These are phyloP conservation scores for Heracleum sosnowskyi DNA, from an alignment of 129 eudicot genomes.

Conservation along the genomic window DNA sequence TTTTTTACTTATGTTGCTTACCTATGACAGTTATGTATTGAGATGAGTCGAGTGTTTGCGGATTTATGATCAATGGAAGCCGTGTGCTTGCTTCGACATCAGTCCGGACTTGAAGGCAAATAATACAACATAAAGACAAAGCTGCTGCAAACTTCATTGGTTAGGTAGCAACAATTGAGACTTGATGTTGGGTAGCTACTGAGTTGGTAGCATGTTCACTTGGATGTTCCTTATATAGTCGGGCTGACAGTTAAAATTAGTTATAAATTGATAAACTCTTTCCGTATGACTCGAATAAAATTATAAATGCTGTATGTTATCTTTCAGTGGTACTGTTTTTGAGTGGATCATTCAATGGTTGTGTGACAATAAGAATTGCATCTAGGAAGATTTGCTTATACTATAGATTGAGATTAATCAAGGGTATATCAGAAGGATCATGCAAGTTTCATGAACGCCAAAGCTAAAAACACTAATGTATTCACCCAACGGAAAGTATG, in stretches of 20 bases:
- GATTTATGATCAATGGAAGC: constrained; percentile 30
- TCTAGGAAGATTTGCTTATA: not conserved
- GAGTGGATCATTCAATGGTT: constrained; percentile 5
- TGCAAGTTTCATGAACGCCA: not conserved
- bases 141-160: constrained; percentile 26
- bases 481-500: not conserved
- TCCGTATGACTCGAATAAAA: constrained; percentile 4
- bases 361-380: constrained; percentile 14
- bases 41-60: constrained; percentile 33
- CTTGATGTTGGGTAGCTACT: constrained; percentile 19
- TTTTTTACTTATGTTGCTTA: constrained; percentile 12
- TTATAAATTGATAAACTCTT: not conserved
- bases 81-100: constrained; percentile 21
- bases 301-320: not conserved
- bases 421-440: not conserved
- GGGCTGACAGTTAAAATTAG: constrained; percentile 4
- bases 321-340: not conserved
- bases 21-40: constrained; percentile 55
- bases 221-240: not conserved
- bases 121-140: constrained; percentile 21
- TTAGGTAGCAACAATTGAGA: constrained; percentile 20
- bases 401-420: not conserved
- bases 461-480: not conserved
- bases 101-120: constrained; percentile 25
- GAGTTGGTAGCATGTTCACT: constrained; percentile 19